Evolutionary conservation across 345 rosid genomes (phyloP), one percentile per base, ranked within the genome.

Genomic region (Citrus cavaleriei): DNA sequence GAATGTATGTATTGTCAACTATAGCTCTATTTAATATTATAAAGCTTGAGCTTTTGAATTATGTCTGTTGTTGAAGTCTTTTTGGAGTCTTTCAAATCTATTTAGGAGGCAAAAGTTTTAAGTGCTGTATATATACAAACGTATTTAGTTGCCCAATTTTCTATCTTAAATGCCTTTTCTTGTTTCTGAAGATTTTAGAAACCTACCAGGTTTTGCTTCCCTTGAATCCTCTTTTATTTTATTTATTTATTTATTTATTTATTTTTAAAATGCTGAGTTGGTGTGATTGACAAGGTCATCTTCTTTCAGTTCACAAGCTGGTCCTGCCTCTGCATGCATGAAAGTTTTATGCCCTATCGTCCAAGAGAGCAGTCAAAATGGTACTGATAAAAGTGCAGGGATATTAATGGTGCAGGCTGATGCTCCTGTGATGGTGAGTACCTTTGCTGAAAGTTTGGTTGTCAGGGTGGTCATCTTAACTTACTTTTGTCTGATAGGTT

Each of bases 281-380:
- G n/a, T 55, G 66, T 74, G 24, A 51, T 68, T 63, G 63, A 87
- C 66, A 19, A 55, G 81, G 34, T 64, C 38, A 10, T 59, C 68
- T 59, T 79, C 75, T 8, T 70, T 37, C 83, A 96, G 99, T 82
- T 90, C 98, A 67, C 92, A 91, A 82, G 94, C 89, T 73, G 99
- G 98, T 76, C 98, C 95, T 81, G 98, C 99, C 76, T 93, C 92
- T 81, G 95, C 98, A 24, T 91, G 97, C 82, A 78, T 82, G 87
- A 90, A 91, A 80, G 89, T 91, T 80, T 74, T 94, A 77, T 89
- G 88, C 27, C 82, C 95, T 28, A 80, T 88, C 19, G 77, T 85
- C 80, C 88, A 81, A 24, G 89, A 89, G 62, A 81, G 91, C 68
- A 74, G 68, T 35, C 86, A 34, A 84, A 85, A 71, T 77, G 78